Conservation (phyloP, 192 early-diverging fungal species). For the Cetraspora pellucida region DNA sequence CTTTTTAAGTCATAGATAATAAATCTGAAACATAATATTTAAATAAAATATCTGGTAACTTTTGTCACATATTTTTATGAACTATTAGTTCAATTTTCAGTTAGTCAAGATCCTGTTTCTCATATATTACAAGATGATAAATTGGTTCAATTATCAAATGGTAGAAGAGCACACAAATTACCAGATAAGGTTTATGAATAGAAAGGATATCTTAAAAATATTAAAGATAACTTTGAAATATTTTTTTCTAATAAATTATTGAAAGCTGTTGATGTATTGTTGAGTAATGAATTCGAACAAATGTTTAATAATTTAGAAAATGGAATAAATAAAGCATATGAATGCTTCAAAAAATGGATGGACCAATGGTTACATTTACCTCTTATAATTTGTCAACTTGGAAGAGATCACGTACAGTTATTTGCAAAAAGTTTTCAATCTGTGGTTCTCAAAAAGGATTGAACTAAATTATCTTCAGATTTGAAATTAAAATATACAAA, state of each 20-base stretch:
- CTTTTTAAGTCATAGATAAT: neutral
- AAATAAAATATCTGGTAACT: neutral
- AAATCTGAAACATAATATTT: neutral
- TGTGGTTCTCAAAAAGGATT: neutral
- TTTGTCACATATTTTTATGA: neutral
- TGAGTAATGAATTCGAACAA: neutral
- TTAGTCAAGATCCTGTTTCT: neutral
- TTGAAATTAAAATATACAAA: neutral
- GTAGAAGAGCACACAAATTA: neutral
- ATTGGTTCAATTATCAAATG: neutral
- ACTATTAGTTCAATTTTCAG: neutral
- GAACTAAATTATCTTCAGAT: neutral
- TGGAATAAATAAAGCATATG: conserved; percentile 2
- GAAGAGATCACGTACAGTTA: neutral
- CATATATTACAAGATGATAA: neutral
- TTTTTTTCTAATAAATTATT: conserved; percentile 9
- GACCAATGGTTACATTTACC: neutral
- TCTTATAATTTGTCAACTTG: neutral
- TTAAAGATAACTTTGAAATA: conserved; percentile 1
- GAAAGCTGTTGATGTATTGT: neutral
- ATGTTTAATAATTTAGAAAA: neutral
- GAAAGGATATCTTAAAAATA: neutral
- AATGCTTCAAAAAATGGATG: neutral
- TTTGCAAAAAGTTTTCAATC: neutral
- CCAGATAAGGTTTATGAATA: neutral